A percentile compares a stretch with the other conserved stretches of the same genome.
phyloP scores from a whole-genome alignment of 805 yeast species.

The Helenozyma baotianmanensis region DNA sequence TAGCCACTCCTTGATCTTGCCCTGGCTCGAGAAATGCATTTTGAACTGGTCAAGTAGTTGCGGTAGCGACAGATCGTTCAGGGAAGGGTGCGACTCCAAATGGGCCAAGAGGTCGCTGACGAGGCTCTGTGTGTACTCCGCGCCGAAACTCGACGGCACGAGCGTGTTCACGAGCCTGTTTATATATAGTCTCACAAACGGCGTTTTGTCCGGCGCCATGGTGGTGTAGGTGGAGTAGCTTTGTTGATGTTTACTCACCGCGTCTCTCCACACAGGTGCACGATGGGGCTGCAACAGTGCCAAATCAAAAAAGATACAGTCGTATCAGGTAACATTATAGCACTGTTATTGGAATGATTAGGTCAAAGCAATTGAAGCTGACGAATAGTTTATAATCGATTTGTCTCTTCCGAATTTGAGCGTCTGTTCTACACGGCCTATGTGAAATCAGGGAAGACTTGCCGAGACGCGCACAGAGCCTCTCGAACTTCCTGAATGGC shows the following conservation, averaged over 20 bases:
- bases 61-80: constrained; percentile 13
- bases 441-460: too few relatives aligned
- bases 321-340: too few relatives aligned
- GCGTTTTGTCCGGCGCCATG: constrained; percentile 29
- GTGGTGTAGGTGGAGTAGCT: constrained; percentile 1
- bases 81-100: constrained; percentile 3
- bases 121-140: constrained; percentile 28
- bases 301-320: too few relatives aligned
- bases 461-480: too few relatives aligned
- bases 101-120: constrained; percentile 22
- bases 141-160: constrained; percentile 35
- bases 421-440: too few relatives aligned
- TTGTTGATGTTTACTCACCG: constrained; percentile 2
- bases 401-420: too few relatives aligned
- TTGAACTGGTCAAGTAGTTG: constrained; percentile 20
- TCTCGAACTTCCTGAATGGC: too few relatives aligned
- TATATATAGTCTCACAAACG: constrained; percentile 29
- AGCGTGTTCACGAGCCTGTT: constrained; percentile 32
- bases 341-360: too few relatives aligned
- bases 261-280: too few relatives aligned
- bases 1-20: constrained; percentile 27
- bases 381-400: too few relatives aligned
- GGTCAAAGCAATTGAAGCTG: too few relatives aligned
- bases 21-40: constrained; percentile 22
- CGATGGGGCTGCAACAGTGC: too few relatives aligned